Base-by-base conservation (phyloP, 495 filamentous ascomycete species). In the Penicillium dipodomyicola region DNA sequence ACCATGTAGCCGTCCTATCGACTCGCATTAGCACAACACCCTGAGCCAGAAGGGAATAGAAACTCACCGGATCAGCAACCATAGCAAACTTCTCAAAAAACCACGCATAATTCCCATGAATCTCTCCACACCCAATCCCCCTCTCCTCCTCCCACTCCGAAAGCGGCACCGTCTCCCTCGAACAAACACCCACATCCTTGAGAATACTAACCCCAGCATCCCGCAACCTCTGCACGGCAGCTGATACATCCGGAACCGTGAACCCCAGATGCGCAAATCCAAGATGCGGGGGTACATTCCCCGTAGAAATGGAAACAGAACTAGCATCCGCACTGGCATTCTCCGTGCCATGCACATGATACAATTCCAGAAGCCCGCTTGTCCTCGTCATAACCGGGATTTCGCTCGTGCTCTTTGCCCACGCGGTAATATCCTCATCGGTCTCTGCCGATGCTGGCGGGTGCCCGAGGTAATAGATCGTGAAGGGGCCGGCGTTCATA, bases 401-500 rank as follows among this genome's bases (percentile, higher is more conserved):
- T 12, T 67, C 49, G 8, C 61, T 60, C 4, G 63, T 62, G n/a
- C 57, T 52, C 32, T 59, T 52, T 1, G 70, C 66, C 71, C 70
- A 76, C 0, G 49, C 29, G 9, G 54, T 39, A 23, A 68, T 52
- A 27, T 71, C 63, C 0, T 65, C 61, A 29, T 55, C 49, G 25
- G 49, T 43, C 14, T 61, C 41, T 4, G 57, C 58, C 5, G 56
- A 40, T 11, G 65, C 62, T 14, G 67, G 64, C 9, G 73, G 73
- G 51, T 75, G 68, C 14, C 72, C 73, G n/a, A 76, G 67, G 53
- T 75, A 76, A 58, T 75, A 76, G 60, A 76, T 68, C 27, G 72
- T 75, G 62, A 72, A 73, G 25, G 73, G 73, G 15, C 73, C 73
- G 23, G 72, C 66, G 59, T 76, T 76, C 68, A 75, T 70, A 14